Evolutionary conservation across 2,329 filamentous ascomycete genomes (phyloP).

Genomic region (Magnaporthales sp.): DNA sequence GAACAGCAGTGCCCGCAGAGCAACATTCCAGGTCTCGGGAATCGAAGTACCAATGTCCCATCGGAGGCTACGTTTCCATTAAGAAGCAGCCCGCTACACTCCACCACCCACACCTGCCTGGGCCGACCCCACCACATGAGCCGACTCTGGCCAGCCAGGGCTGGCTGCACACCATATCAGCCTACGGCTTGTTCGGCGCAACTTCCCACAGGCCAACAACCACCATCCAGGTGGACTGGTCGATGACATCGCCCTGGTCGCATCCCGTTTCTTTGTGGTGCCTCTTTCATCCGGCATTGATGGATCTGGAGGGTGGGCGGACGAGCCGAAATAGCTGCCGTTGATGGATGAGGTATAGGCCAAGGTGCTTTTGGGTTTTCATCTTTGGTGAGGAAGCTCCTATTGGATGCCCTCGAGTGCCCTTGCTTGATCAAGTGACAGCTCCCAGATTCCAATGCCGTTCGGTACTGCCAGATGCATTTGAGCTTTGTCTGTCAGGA

Average conservation of each 20-base stretch:
- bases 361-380: not conserved
- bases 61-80: not conserved
- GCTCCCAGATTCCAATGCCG: not conserved
- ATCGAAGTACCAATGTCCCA: not conserved
- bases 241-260: not conserved
- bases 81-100: not conserved
- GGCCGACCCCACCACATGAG: not conserved
- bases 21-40: not conserved
- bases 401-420: not conserved
- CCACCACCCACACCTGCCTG: not conserved
- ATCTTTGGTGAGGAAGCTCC: not conserved
- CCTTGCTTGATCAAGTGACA: not conserved
- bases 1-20: not conserved
- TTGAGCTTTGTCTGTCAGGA: not conserved
- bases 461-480: not conserved
- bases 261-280: constrained; percentile 11
- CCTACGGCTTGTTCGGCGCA: constrained; percentile 38
- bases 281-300: not conserved
- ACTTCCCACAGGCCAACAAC: constrained; percentile 25
- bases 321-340: not conserved
- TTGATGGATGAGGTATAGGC: not conserved
- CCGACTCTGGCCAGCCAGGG: constrained; percentile 4
- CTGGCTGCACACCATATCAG: constrained; percentile 30
- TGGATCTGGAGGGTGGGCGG: not conserved
- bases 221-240: constrained; percentile 4